Evolutionary conservation across 169 alveolate genomes (phyloP), one percentile per base, ranked within the genome.

Genomic region (Babesia sp.): DNA sequence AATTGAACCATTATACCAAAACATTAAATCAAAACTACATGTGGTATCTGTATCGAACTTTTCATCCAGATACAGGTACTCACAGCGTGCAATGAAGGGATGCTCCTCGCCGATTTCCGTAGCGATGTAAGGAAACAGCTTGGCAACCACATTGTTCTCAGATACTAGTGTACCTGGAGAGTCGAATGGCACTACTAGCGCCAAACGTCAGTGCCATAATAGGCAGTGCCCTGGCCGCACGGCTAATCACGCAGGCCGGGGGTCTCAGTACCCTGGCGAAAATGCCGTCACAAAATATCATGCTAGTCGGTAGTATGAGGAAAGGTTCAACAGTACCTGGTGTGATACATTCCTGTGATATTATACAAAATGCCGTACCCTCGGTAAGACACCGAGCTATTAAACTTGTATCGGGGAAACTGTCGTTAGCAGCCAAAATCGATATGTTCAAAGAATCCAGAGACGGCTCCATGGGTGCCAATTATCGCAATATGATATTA

Each of bases 181-280:
- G 92, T 56, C 94, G 97, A 71, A 96, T 96, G 98, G 86, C 84
- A 48, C 90, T 91, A 34, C 92, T 97, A 28, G 98, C 99, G 28
- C 99, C 99, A 20, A 97, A 97, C 84, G 91, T 96, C 31, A 85
- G 98, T 24, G 95, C 97, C 54, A 85, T 97, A 41, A 90, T 97
- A 42, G 99, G 99, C 37, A 97, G 97, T 67, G 96, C 96, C 14
- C 93, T 97, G 54, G 97, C 98, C 26, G 99, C 99, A 12, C 91
- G 98, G 64, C 90, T 98, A n/a, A 93, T 97, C 78, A 92, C 98
- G 41, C 96, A 93, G 53, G 97, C 98, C 24, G 99, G 99, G 45
- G 92, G 98, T 22, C 90, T 98, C 36, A 83, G 86, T 42, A 94
- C 90, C 71, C 87, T 97, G 58, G 98, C 99, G 4, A 95, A 96